Conservation (phyloP, 441 rosid genomes). For the Geranium incanum region DNA sequence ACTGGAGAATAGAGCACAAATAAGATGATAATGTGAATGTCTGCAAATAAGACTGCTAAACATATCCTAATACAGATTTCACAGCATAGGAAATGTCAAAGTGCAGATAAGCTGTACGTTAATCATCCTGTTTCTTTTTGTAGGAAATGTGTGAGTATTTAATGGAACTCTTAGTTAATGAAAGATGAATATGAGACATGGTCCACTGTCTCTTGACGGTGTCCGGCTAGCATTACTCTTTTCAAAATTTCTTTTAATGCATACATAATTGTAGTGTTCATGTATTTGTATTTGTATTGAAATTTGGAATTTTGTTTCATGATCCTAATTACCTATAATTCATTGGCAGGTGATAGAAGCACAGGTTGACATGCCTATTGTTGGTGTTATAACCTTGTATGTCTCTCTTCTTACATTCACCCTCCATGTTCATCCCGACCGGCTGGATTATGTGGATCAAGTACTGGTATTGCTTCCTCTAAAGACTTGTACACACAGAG, state of each 20-base stretch:
- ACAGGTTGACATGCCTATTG: conserved; percentile 60
- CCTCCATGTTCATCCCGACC: conserved; percentile 64
- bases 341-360: conserved; percentile 50
- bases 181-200: not conserved
- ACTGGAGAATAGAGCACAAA: conserved; percentile 1
- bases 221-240: not conserved
- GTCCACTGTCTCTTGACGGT: not conserved
- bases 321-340: conserved; percentile 14
- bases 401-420: conserved; percentile 65
- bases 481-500: conserved; percentile 8
- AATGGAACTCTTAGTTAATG: not conserved
- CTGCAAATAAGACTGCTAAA: not conserved
- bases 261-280: conserved; percentile 9
- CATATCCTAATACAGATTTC: not conserved
- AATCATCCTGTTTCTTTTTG: not conserved
- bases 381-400: conserved; percentile 51
- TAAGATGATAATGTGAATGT: not conserved
- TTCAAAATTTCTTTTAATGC: conserved; percentile 6
- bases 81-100: not conserved
- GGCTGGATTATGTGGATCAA: conserved; percentile 69
- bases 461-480: conserved; percentile 45
- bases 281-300: conserved; percentile 18
- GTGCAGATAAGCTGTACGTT: not conserved
- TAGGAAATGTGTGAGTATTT: conserved; percentile 1
- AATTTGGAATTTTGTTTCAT: conserved; percentile 19